Evolutionary conservation across 2,329 filamentous ascomycete species (phyloP), one percentile per base, ranked within the genome.

Genomic region (Diaporthe humulicola): DNA sequence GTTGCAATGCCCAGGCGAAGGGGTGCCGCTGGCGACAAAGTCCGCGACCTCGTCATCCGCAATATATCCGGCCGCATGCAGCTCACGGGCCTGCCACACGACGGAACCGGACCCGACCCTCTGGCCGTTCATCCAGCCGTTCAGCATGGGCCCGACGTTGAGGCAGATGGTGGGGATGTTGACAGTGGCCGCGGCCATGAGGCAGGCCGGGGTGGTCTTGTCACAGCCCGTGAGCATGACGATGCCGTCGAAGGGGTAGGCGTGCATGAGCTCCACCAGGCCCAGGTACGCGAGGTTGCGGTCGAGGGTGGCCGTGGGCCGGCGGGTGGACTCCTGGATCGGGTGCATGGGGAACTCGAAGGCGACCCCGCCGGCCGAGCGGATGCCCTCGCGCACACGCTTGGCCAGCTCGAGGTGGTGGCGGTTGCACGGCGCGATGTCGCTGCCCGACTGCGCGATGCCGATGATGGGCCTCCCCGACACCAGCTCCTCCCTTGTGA

Each of bases 71-170:
- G 86, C 83, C 12, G 86, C 85, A 77, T 86, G 83, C 76, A 86
- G 82, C 76, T 89, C 87, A 71, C 87, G 82, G 3, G 85, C 87
- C 73, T 86, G 85, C 87, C 87, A 89, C 12, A 88, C 77, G 14
- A 88, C 84, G 60, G 83, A 84, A 0, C 87, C 87, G 0, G 86
- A 84, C 14, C 87, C 87, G 17, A 86, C 84, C 40, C 83, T 79
- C 42, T 85, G 80, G 9, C 81, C 83, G 33, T 84, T 82, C 15
- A 83, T 76, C 76, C 86, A 87, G 5, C 87, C 87, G 75, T 89
- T 88, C 30, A 89, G 80, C 87, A 89, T 89, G 1, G 87, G 87
- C 1, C 87, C 87, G 33, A 89, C 87, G 70, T 89, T 89, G 70
- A 89, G 82, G 77, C 86, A 88, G 70, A 88, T 86, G 12, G 87